Evolutionary conservation across 2,329 filamentous ascomycete species (phyloP), one percentile per base, ranked within the genome.

Genomic region (Chaetomium sp.): DNA sequence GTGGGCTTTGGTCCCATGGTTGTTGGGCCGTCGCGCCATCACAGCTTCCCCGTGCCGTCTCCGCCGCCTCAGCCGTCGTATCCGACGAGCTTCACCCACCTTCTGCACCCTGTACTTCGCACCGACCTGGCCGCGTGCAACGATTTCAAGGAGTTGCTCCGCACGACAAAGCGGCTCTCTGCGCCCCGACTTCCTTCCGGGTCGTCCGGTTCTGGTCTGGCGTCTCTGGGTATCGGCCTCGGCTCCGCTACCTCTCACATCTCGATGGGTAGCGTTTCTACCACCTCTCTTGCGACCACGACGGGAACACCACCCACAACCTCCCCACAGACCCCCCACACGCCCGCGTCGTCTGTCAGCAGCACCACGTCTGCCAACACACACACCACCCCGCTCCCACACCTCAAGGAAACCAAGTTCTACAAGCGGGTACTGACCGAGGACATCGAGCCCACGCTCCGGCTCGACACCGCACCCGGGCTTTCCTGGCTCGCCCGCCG

Each of bases 401-500:
- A 85, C 4, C 74, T 99, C 42, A 95, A 94, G 67, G 94, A 97
- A 55, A 89, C 88, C 34, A 89, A 88, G 61, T 99, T 97, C 68
- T 99, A 92, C 75, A 97, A 97, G 74, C 85, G 94, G 47, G 86
- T 85, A 5, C 72, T 97, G 33, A 79, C 83, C 19, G 94, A 99
- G 70, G 94, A 99, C 67, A 89, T 99, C 55, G 94, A 99, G 68
- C 94, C 94, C 0, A 96, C 94, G 0, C 75, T 99, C 8, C 85
- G 94, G 43, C 80, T 99, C 3, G 94, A 99, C 69, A 80, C 84
- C 2, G 91, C 94, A 0, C 94, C 94, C 0, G 89, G 91, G 0
- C 81, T 99, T 34, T 96, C 91, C 0, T 99, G 94, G 90, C 80
- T 99, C 47, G 91, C 89, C 49, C 87, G 92, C 46, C 85, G 94